Percentiles rank a stretch among this genome's conserved stretches.
Evolutionary conservation across 805 yeast species (phyloP).

Genomic region (Yamadazyma scolyti): DNA sequence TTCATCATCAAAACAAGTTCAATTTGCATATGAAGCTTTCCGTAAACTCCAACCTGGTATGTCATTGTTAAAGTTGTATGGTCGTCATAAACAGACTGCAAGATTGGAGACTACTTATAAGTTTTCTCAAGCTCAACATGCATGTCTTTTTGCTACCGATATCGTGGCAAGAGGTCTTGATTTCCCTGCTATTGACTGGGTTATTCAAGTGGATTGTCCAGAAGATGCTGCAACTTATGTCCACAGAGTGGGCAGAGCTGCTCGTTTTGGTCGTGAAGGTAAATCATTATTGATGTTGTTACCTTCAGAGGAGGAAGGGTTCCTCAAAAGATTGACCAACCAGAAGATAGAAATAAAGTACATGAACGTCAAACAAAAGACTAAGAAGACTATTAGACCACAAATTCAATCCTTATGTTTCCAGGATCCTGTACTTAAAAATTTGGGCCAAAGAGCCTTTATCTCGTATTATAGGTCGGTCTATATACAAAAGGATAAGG

Average conservation of each 20-base stretch:
- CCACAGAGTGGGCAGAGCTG: slow-evolving; percentile 88
- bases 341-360: slow-evolving; percentile 68
- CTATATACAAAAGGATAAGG: slow-evolving; percentile 82
- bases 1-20: slow-evolving; percentile 87
- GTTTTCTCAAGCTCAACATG: slow-evolving; percentile 73
- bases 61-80: slow-evolving; percentile 78
- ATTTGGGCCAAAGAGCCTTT: slow-evolving; percentile 93
- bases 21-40: slow-evolving; percentile 82
- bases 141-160: slow-evolving; percentile 85
- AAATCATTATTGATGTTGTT: slow-evolving; percentile 78
- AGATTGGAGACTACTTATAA: slow-evolving; percentile 77
- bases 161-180: slow-evolving; percentile 91
- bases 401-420: slow-evolving; percentile 89
- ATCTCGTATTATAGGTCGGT: slow-evolving; percentile 86
- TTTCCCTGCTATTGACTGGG: slow-evolving; percentile 94
- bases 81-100: slow-evolving; percentile 87
- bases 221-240: slow-evolving; percentile 87
- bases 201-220: slow-evolving; percentile 87
- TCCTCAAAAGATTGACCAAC: slow-evolving; percentile 57
- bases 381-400: slow-evolving; percentile 68
- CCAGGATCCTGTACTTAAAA: slow-evolving; percentile 86
- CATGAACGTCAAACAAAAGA: slow-evolving; percentile 71
- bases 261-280: slow-evolving; percentile 82
- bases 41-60: slow-evolving; percentile 90
- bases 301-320: slow-evolving; percentile 78